Evolutionary conservation across 345 rosid genomes (phyloP), one percentile per base, ranked within the genome.

Genomic region (Acer yangbiense): DNA sequence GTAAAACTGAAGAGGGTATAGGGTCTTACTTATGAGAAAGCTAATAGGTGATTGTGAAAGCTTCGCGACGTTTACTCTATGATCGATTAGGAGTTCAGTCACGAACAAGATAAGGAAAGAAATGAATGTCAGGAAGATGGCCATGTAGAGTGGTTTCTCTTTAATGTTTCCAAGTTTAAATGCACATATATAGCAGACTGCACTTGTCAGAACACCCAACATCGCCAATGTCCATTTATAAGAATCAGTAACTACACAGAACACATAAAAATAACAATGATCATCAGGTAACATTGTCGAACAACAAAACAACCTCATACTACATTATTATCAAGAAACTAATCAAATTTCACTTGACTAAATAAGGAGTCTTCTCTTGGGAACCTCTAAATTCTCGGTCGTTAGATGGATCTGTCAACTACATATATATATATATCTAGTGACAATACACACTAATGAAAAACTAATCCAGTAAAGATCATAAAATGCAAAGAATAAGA

Each of bases 71-170:
- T 12, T 4, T n/a, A 27, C 18, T 6, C 21, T 52, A 12, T 39
- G 17, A 25, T 52, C 0, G 20, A 48, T 52, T 3, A 21, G 3
- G 43, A 25, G 57, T 70, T 70, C 62, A 52, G 9, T 0, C 60
- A 70, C 3, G 23, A 2, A 7, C 16, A 6, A 5, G 18, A 7
- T 8, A 25, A 70, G 73, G 4, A 39, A 20, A 29, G 16, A 27
- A 58, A 52, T 8, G 43, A 70, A 70, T 50, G 73, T 50, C 7
- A 70, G 20, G 29, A 70, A 50, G 8, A 58, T 70, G 14, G 61
- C 44, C 44, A 27, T 70, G 39, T 13, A 16, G 43, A 70, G 14
- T 2, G 73, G 62, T 44, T 27, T 52, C 21, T 70, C 41, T 50
- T 70, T 58, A 16, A 70, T 27, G 13, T 50, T 20, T 50, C 32